Evolutionary conservation across 2,329 filamentous ascomycete species (phyloP), one percentile per base, ranked within the genome.

Genomic region (Ascochyta clinopodiicola): DNA sequence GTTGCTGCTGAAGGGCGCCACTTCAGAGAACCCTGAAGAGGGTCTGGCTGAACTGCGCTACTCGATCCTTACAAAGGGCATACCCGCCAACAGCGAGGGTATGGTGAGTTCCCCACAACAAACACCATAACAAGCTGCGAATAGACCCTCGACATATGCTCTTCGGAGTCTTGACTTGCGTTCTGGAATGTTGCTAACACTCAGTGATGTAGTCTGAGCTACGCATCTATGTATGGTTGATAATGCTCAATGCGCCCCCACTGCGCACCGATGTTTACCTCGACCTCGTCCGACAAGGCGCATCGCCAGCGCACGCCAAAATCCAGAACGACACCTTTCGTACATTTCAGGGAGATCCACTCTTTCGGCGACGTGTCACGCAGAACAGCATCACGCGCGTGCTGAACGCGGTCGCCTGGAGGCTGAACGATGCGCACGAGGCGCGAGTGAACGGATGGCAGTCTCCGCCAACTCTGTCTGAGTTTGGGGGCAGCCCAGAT

Each of bases 261-360:
- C 81, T 97, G 60, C 84, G 88, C 39, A 96, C 95, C 55, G 91
- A 96, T 68, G 84, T 89, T 58, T 99, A 99, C 75, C 89, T 98
- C 62, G 84, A 86, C 53, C 88, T 98, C 39, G 89, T 99, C 62
- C 92, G 96, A 71, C 91, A 95, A 61, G 94, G 95, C 60, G 90
- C 94, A 22, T 98, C 94, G 3, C 93, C 94, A 0, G 93, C 92
- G 40, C 96, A 99, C 79, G 87, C 91, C 69, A 99, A 99, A 79
- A 99, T 99, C 72, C 91, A 93, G 74, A 97, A 99, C 77, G 95
- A 99, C 76, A 97, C 95, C 36, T 98, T 98, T 76, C 91, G 95
- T 67, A 99, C 95, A 0, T 82, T 99, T 50, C 95, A 95, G 29
- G 97, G 94, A 46, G 95, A 99, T 70, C 93, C 94, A n/a, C 86